Percentiles rank a stretch among this genome's conserved stretches.
Evolutionary conservation across 139 green algal species (phyloP).

Genomic region (Volvox africanus): DNA sequence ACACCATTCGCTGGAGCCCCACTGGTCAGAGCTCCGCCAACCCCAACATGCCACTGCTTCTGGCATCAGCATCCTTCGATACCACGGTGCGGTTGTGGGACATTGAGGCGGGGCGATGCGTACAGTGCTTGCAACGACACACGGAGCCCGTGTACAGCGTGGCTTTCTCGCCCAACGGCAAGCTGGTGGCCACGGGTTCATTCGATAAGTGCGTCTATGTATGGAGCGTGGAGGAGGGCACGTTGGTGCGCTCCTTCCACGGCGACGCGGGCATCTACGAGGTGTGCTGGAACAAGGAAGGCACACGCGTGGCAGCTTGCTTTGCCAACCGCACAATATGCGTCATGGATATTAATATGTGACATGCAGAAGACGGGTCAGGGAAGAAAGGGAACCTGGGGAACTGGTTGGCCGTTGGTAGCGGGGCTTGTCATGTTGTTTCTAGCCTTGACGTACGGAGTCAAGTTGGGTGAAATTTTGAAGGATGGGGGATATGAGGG

Average conservation of each 20-base stretch:
- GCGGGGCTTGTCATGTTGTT: too few species aligned
- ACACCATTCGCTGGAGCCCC: slow-evolving; percentile 91
- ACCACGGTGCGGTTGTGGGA: slow-evolving; percentile 88
- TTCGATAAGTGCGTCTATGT: slow-evolving; percentile 87
- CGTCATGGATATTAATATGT: slow-evolving; percentile 79
- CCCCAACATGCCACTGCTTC: slow-evolving; percentile 71
- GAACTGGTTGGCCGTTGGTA: too few species aligned
- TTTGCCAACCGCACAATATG: slow-evolving; percentile 80
- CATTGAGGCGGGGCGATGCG: slow-evolving; percentile 72
- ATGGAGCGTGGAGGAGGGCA: slow-evolving; percentile 81
- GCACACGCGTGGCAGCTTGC: slow-evolving; percentile 81
- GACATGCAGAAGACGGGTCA: neutral
- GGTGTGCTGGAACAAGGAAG: slow-evolving; percentile 86
- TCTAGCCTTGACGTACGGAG: too few species aligned
- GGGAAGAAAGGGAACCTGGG: neutral
- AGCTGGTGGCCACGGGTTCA: slow-evolving; percentile 82
- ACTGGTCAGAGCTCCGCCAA: slow-evolving; percentile 73
- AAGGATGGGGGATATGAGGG: too few species aligned
- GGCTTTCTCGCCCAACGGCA: slow-evolving; percentile 85
- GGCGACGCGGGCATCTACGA: slow-evolving; percentile 89
- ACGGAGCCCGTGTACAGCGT: slow-evolving; percentile 88
- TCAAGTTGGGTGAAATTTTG: too few species aligned
- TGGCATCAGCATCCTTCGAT: slow-evolving; percentile 92
- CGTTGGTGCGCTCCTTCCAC: slow-evolving; percentile 74
- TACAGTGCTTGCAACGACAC: slow-evolving; percentile 78